These are phyloP conservation scores for Nidularia sp. DNA, from an alignment of 768 basidiomycete genomes.

Conservation along the genomic window DNA sequence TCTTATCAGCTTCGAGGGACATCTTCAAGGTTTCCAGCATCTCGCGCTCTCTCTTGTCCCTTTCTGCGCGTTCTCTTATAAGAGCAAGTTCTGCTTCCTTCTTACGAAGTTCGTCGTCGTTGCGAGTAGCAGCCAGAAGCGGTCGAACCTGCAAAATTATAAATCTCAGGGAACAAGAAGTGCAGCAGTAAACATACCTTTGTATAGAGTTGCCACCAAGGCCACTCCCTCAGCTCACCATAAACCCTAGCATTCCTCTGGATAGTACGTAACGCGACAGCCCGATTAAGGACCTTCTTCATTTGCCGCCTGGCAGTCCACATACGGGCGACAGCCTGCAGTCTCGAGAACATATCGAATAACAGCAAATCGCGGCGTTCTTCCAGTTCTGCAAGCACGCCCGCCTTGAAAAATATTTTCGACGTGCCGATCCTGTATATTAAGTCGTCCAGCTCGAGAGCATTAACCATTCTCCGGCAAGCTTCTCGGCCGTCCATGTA, in stretches of 20 bases:
- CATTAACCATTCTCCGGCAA: slow-evolving; percentile 84
- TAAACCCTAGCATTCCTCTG: slow-evolving; percentile 94
- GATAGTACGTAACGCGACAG: slow-evolving; percentile 85
- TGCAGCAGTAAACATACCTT: slow-evolving; percentile 47
- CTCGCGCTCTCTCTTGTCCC: slow-evolving; percentile 79
- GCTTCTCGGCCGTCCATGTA: slow-evolving; percentile 99
- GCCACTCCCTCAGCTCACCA: slow-evolving; percentile 88
- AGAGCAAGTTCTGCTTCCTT: slow-evolving; percentile 83
- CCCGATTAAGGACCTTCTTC: slow-evolving; percentile 92
- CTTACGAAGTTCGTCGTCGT: slow-evolving; percentile 85
- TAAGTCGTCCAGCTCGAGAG: slow-evolving; percentile 81
- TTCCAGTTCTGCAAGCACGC: slow-evolving; percentile 93
- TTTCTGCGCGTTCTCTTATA: slow-evolving; percentile 80
- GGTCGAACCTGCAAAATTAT: slow-evolving; percentile 70
- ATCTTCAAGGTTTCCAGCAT: slow-evolving; percentile 78
- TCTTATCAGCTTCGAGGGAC: slow-evolving; percentile 80
- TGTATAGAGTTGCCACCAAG: slow-evolving; percentile 98
- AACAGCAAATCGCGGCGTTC: slow-evolving; percentile 86
- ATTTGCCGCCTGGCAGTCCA: slow-evolving; percentile 87
- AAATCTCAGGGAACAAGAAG: background rate
- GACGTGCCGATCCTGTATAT: slow-evolving; percentile 91
- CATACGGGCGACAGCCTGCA: slow-evolving; percentile 86
- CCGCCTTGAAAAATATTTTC: slow-evolving; percentile 99
- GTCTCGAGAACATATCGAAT: slow-evolving; percentile 81
- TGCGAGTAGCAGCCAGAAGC: slow-evolving; percentile 84